Evolutionary conservation across 2,329 filamentous ascomycete genomes (phyloP).

Genomic region (Scedosporium apiospermum): DNA sequence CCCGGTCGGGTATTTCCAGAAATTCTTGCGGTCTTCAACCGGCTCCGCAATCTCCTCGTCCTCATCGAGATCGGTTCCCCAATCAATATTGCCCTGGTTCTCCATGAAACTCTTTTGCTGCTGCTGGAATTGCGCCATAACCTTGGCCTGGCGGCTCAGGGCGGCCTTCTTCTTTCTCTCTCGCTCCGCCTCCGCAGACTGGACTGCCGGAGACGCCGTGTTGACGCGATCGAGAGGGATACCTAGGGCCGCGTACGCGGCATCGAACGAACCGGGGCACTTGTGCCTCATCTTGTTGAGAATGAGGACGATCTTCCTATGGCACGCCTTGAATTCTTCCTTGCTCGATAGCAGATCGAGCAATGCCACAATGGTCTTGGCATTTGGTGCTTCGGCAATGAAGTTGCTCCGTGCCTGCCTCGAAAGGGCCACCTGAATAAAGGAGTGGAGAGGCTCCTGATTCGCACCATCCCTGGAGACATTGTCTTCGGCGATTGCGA

Average conservation of each 20-base stretch:
- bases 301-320: slow-evolving; percentile 75
- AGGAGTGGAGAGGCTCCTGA: slow-evolving; percentile 48
- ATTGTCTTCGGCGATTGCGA: slow-evolving; percentile 78
- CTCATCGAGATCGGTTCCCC: slow-evolving; percentile 66
- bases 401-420: slow-evolving; percentile 54
- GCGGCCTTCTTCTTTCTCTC: slow-evolving; percentile 87
- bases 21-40: slow-evolving; percentile 53
- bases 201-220: slow-evolving; percentile 68
- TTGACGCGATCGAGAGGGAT: slow-evolving; percentile 70
- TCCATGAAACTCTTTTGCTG: slow-evolving; percentile 94
- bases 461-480: slow-evolving; percentile 42
- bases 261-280: slow-evolving; percentile 62
- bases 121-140: slow-evolving; percentile 97
- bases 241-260: slow-evolving; percentile 53
- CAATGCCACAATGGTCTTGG: slow-evolving; percentile 56
- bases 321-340: slow-evolving; percentile 71
- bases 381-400: slow-evolving; percentile 42
- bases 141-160: slow-evolving; percentile 76
- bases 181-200: slow-evolving; percentile 59
- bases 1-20: slow-evolving; percentile 84
- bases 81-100: slow-evolving; percentile 78
- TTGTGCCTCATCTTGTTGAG: slow-evolving; percentile 79
- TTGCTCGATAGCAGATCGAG: slow-evolving; percentile 53
- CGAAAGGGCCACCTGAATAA: slow-evolving; percentile 61
- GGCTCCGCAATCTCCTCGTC: slow-evolving; percentile 57